Evolutionary conservation across 768 basidiomycete genomes (phyloP), one percentile per base, ranked within the genome.

Genomic region (Rhodotorula toruloides): DNA sequence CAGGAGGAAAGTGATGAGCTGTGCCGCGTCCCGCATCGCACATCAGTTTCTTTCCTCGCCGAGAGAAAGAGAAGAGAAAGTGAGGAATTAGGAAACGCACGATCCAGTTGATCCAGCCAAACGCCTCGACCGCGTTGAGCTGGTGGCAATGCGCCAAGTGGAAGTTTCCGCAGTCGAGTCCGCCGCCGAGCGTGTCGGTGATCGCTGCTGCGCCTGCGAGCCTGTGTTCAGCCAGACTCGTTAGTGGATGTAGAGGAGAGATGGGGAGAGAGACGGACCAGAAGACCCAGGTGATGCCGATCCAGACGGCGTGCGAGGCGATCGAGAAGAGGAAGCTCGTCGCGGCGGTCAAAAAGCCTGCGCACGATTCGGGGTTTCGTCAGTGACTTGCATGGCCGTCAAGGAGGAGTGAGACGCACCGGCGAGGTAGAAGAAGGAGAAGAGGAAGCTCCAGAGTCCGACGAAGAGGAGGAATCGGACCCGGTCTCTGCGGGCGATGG

Each of bases 281-380:
- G 72, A 74, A 74, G 59, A 75, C 34, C 74, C 73, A 75, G 52
- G 72, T 69, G 43, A 75, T 19, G 56, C 71, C 68, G 57, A 71
- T 50, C 54, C 54, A 72, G 31, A 58, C 67, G 43, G 55, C 70
- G 53, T 71, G 65, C 1, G 60, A 58, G 0, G 73, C 74, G 63
- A 75, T 71, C 31, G 72, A 73, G 63, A 73, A 72, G 46, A 72
- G 58, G 72, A 75, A 74, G 43, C 54, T 64, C n/a, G 55, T 34
- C 27, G 70, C 48, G 4, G 72, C 67, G 40, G 42, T 48, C 42
- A 73, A 39, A 66, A 72, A 68, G 40, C 70, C 68, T 63, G 59
- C 21, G 19, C 29, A 25, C 34, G 42, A 8, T 17, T 12, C 21
- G 8, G 27, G 11, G 10, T 19, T 16, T 21, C 2, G 13, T 42